phyloP scores from a whole-genome alignment of 805 yeast genomes.

The Candida awuae region DNA sequence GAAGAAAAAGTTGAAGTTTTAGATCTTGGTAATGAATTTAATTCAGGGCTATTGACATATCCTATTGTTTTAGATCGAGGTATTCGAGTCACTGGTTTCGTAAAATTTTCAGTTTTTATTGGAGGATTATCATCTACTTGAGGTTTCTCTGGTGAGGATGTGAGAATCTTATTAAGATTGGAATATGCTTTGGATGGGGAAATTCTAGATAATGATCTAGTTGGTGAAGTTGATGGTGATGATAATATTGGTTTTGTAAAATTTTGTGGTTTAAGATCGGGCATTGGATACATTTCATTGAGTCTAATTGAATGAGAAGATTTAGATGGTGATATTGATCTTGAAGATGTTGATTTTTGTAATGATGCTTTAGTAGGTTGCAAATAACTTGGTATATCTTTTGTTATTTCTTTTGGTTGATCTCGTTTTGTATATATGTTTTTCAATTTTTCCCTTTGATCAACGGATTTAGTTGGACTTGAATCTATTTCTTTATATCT shows the following conservation, averaged over 20 bases:
- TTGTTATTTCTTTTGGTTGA: background rate
- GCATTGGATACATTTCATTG: background rate
- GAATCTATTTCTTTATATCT: slow-evolving; percentile 23
- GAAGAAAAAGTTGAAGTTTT: slow-evolving; percentile 9
- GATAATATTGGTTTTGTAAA: slow-evolving; percentile 4
- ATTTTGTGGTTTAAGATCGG: slow-evolving; percentile 3
- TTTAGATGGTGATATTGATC: slow-evolving; percentile 10
- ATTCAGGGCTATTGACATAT: background rate
- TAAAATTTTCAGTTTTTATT: background rate
- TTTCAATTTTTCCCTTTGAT: slow-evolving; percentile 19
- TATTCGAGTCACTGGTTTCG: background rate
- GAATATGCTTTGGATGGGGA: slow-evolving; percentile 18
- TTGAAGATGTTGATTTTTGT: slow-evolving; percentile 10
- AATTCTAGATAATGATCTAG: slow-evolving; percentile 8
- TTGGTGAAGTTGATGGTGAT: slow-evolving; percentile 12
- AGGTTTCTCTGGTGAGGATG: slow-evolving; percentile 1
- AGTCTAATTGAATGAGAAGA: slow-evolving; percentile 6
- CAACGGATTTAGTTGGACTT: slow-evolving; percentile 25
- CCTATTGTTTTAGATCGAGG: slow-evolving; percentile 5
- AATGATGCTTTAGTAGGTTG: slow-evolving; percentile 19
- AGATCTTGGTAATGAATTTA: background rate
- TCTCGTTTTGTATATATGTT: slow-evolving; percentile 4
- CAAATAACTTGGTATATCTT: slow-evolving; percentile 16
- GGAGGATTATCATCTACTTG: background rate
- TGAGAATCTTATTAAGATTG: slow-evolving; percentile 13